Percentiles rank a stretch among this genome's conserved stretches.
Conservation (phyloP, 441 rosid species). For the Croton laevigatus region DNA sequence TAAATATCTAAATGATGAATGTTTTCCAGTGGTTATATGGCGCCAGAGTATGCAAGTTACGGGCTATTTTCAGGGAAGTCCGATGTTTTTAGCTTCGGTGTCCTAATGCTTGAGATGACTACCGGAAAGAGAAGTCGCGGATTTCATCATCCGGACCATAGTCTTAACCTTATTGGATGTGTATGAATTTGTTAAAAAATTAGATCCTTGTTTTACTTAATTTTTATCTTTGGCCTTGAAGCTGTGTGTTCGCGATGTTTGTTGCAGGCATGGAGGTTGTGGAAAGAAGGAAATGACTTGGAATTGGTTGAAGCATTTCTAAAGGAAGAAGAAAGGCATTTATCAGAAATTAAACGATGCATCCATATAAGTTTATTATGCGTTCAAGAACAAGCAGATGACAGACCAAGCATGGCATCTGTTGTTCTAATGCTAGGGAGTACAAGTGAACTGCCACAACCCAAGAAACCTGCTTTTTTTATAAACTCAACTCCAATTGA, state of each 20-base stretch:
- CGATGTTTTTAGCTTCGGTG: slow-evolving; percentile 36
- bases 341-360: not conserved
- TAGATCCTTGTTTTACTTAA: too few relatives aligned
- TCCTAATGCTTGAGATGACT: slow-evolving; percentile 30
- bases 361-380: not conserved
- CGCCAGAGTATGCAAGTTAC: slow-evolving; percentile 20
- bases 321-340: not conserved
- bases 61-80: slow-evolving; percentile 27
- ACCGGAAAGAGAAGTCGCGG: slow-evolving; percentile 24
- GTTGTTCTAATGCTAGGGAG: slow-evolving; percentile 13
- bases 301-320: not conserved
- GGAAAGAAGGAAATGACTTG: not conserved
- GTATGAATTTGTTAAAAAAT: not conserved
- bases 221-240: too few relatives aligned
- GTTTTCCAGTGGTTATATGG: slow-evolving; percentile 23
- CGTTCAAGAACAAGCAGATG: not conserved
- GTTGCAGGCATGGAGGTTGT: slow-evolving; percentile 41
- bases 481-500: too few relatives aligned
- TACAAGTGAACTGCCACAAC: slow-evolving; percentile 2
- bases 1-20: not conserved
- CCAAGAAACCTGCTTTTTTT: too few relatives aligned
- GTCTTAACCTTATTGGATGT: slow-evolving; percentile 25
- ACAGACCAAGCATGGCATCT: slow-evolving; percentile 19
- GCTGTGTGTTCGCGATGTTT: too few relatives aligned
- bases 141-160: slow-evolving; percentile 18